phyloP scores from a whole-genome alignment of 345 rosid species.

The Erucastrum elatum region DNA sequence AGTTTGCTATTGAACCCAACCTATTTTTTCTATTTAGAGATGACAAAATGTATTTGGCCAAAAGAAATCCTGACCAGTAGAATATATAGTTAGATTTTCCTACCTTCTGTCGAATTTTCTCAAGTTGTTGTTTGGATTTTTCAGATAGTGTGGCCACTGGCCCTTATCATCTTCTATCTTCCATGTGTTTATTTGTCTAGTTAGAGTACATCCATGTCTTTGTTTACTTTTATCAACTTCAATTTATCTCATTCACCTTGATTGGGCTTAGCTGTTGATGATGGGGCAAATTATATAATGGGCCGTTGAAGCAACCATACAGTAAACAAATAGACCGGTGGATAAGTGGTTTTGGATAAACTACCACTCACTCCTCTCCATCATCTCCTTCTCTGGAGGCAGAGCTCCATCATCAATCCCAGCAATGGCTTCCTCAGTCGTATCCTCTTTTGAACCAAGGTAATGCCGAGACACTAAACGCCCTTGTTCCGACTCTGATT shows the following conservation, averaged over 20 bases:
- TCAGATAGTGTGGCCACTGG: neutral
- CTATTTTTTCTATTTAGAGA: neutral
- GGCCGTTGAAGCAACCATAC: constrained; percentile 12
- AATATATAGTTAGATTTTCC: neutral
- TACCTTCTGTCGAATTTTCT: neutral
- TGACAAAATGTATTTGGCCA: neutral
- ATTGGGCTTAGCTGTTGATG: neutral
- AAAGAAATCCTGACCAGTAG: neutral
- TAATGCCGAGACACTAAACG: neutral
- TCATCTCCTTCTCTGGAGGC: constrained; percentile 38
- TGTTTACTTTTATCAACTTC: neutral
- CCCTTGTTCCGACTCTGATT: neutral
- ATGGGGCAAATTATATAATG: neutral
- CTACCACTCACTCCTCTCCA: neutral
- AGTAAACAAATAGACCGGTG: neutral
- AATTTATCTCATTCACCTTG: neutral
- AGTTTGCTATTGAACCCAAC: neutral
- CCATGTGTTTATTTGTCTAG: neutral
- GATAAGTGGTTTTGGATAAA: constrained; percentile 27
- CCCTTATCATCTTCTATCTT: neutral
- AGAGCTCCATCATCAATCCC: constrained; percentile 32
- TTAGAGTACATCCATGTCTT: neutral
- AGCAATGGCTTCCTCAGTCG: constrained; percentile 66
- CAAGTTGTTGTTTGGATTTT: neutral
- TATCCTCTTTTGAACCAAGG: constrained; percentile 66